Percentiles rank a stretch among this genome's conserved stretches.
These are phyloP conservation scores for Tanozyma kutaoensis DNA, from an alignment of 805 yeast species.

Conservation along the genomic window DNA sequence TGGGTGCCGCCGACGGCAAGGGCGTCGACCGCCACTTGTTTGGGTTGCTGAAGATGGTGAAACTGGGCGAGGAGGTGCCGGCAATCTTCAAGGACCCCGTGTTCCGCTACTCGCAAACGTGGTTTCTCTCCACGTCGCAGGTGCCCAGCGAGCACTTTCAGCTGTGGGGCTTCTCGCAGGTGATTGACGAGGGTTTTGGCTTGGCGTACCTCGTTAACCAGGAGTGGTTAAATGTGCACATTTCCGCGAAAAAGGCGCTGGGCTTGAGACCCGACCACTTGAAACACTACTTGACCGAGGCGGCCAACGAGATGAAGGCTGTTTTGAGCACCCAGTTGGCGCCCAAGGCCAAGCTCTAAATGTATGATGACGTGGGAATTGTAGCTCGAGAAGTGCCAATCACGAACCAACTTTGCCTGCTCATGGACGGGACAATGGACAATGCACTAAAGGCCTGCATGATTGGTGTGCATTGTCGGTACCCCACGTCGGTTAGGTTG, in stretches of 20 bases:
- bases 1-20: slow-evolving; percentile 67
- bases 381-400: too few relatives aligned
- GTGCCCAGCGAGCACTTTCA: slow-evolving; percentile 68
- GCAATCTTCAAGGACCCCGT: slow-evolving; percentile 65
- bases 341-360: slow-evolving; percentile 25
- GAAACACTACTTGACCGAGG: slow-evolving; percentile 55
- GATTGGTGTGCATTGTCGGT: too few relatives aligned
- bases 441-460: too few relatives aligned
- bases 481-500: too few relatives aligned
- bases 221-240: slow-evolving; percentile 76
- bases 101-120: slow-evolving; percentile 61
- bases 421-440: too few relatives aligned
- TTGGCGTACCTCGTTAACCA: slow-evolving; percentile 86
- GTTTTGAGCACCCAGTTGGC: slow-evolving; percentile 31
- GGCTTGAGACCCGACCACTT: slow-evolving; percentile 44
- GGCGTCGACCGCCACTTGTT: slow-evolving; percentile 93
- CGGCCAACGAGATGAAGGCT: slow-evolving; percentile 73
- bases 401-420: too few relatives aligned
- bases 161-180: slow-evolving; percentile 95
- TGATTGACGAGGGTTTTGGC: slow-evolving; percentile 87
- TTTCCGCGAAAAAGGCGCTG: slow-evolving; percentile 56
- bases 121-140: slow-evolving; percentile 87
- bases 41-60: slow-evolving; percentile 67
- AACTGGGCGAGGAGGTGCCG: slow-evolving; percentile 47
- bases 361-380: too few relatives aligned